These are phyloP conservation scores for Phoma herbarum DNA, from an alignment of 2,329 filamentous ascomycete genomes.

Conservation along the genomic window DNA sequence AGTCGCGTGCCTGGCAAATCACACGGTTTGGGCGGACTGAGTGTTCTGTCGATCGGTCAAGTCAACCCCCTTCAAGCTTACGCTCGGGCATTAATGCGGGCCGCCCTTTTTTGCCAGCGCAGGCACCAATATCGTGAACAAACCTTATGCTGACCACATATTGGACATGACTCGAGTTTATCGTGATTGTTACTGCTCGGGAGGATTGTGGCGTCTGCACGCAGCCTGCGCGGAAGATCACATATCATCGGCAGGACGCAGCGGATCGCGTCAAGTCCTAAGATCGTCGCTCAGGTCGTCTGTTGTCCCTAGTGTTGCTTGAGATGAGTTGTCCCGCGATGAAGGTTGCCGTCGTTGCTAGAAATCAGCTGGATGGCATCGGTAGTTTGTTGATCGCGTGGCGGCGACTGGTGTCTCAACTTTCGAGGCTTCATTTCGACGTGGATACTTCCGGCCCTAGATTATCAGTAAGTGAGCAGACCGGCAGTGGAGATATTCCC, in stretches of 20 bases:
- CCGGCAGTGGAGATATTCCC: not conserved
- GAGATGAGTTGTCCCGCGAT: not conserved
- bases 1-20: not conserved
- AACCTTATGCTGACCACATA: not conserved
- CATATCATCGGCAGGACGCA: not conserved
- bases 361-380: not conserved
- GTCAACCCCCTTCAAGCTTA: not conserved
- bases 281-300: not conserved
- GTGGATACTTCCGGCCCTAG: not conserved
- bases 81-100: conserved; percentile 3
- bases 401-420: not conserved
- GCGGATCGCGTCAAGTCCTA: not conserved
- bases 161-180: conserved; percentile 1
- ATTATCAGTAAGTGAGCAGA: not conserved
- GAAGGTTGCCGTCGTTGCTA: not conserved
- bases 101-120: not conserved
- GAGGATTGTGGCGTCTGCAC: not conserved
- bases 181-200: not conserved
- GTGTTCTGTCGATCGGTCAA: not conserved
- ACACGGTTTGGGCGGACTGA: not conserved
- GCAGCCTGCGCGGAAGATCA: not conserved
- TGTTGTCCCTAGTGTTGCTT: not conserved
- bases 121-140: not conserved
- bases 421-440: not conserved
- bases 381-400: conserved; percentile 1